Evolutionary conservation across 257 asterid genomes (phyloP).

Genomic region (Thymus quinquecostatus): DNA sequence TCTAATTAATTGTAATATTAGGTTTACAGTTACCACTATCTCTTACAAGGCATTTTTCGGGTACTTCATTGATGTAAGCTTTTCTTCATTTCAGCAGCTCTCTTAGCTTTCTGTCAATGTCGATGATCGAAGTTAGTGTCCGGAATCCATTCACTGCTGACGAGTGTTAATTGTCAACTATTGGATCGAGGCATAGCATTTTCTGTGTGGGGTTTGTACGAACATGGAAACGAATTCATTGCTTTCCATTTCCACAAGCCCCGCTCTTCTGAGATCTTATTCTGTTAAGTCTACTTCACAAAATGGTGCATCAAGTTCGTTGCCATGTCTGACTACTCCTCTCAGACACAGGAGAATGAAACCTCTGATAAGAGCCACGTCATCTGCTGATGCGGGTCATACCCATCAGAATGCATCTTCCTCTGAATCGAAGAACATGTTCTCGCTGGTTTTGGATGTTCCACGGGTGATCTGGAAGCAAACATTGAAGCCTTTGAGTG

Average conservation of each 20-base stretch:
- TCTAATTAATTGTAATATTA: background rate
- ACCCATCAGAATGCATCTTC: constrained; percentile 38
- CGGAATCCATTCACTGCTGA: constrained; percentile 23
- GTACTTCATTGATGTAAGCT: constrained; percentile 4
- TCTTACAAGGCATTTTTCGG: background rate
- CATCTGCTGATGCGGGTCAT: constrained; percentile 42
- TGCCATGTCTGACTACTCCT: constrained; percentile 45
- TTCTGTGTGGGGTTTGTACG: constrained; percentile 12
- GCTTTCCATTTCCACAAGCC: constrained; percentile 48
- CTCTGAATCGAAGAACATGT: constrained; percentile 51
- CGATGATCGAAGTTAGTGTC: constrained; percentile 9
- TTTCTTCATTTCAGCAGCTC: constrained; percentile 9
- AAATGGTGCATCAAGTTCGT: constrained; percentile 41
- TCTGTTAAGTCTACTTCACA: background rate
- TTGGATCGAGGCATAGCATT: background rate
- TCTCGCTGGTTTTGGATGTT: constrained; percentile 62
- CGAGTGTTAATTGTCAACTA: background rate
- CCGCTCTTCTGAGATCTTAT: constrained; percentile 43
- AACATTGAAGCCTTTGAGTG: constrained; percentile 80
- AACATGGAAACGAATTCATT: constrained; percentile 61
- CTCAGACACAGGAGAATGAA: constrained; percentile 38
- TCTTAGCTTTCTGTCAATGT: constrained; percentile 5
- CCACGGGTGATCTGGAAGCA: constrained; percentile 77
- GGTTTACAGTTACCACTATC: background rate
- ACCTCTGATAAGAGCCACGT: constrained; percentile 43